Base-by-base conservation (phyloP, 768 basidiomycete genomes). In the Suillus ampliporus region DNA sequence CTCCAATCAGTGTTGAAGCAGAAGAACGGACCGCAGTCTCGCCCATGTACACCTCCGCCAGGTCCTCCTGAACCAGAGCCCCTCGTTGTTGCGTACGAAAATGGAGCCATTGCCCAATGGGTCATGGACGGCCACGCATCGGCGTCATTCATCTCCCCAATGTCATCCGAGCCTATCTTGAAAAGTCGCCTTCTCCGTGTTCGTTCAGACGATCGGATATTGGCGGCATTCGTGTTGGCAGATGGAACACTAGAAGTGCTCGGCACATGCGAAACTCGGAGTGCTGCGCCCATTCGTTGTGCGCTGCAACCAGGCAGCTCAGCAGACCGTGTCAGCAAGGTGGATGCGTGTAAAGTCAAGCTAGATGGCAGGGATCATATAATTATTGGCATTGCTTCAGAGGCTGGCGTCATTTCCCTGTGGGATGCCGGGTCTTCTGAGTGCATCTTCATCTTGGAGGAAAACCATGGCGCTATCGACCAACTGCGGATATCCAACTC, bases 391-490 rank as follows among this genome's bases (percentile, higher is more conserved):
- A 83, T 84, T 14, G 85, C 86, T 19, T 89, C 91, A 3, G 83
- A 87, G 57, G 80, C 83, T 1, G 92, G 92, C 11, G 78, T 84
- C 11, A 79, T 94, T 23, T 90, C 92, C 0, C 68, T 94, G 14
- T 94, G 92, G 92, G 91, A 94, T 68, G 85, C 81, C 9, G 67
- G 76, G n/a, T 86, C 86, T 7, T 82, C 83, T 13, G 88, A 88
- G 65, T 86, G 87, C 63, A 82, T 93, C 44, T 77, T 82, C 58
- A 78, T 87, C 56, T 71, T 93, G 40, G 87, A 89, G 57, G 85
- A 87, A 13, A 77, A 82, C 0, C 83, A 83, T 62, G 90, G 88
- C 2, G 72, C 77, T 13, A 77, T 94, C 69, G 84, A 78, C 57
- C 79, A 83, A 57, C 68, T 97, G n/a, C 83, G 85, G 28, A 74